A percentile compares a stretch with the other conserved stretches of the same genome.
phyloP scores from a whole-genome alignment of 441 rosid species.

The Mallotus japonicus region DNA sequence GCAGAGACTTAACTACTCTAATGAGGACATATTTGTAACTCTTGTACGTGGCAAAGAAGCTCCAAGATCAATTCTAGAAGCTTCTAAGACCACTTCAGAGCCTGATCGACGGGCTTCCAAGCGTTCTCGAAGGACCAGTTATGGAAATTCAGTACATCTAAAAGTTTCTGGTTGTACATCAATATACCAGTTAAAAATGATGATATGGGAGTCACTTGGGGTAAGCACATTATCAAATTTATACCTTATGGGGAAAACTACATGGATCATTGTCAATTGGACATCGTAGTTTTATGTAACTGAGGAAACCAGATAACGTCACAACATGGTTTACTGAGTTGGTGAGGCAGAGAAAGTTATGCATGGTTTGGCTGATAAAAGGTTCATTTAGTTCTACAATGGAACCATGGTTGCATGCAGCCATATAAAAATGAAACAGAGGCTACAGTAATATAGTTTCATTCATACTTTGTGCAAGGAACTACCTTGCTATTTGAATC shows the following conservation, averaged over 20 bases:
- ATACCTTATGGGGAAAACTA: background rate
- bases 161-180: slow-evolving; percentile 92
- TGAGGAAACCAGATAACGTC: background rate
- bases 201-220: slow-evolving; percentile 99
- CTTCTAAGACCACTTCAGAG: slow-evolving; percentile 64
- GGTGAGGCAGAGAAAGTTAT: background rate
- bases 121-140: slow-evolving; percentile 76
- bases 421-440: background rate
- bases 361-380: background rate
- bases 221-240: slow-evolving; percentile 38
- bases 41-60: slow-evolving; percentile 94
- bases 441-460: background rate
- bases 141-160: slow-evolving; percentile 69
- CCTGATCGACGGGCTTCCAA: slow-evolving; percentile 83
- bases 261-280: background rate
- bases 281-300: background rate
- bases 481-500: background rate
- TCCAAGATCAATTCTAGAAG: slow-evolving; percentile 82
- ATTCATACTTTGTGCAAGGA: background rate
- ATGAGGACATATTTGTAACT: slow-evolving; percentile 71
- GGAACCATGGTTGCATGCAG: background rate
- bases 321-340: background rate
- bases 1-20: slow-evolving; percentile 76
- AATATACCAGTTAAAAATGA: slow-evolving; percentile 92
- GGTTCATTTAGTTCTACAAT: too few relatives aligned